Base-by-base conservation (phyloP, 75 land plant species). In the Larix kaempferi region DNA sequence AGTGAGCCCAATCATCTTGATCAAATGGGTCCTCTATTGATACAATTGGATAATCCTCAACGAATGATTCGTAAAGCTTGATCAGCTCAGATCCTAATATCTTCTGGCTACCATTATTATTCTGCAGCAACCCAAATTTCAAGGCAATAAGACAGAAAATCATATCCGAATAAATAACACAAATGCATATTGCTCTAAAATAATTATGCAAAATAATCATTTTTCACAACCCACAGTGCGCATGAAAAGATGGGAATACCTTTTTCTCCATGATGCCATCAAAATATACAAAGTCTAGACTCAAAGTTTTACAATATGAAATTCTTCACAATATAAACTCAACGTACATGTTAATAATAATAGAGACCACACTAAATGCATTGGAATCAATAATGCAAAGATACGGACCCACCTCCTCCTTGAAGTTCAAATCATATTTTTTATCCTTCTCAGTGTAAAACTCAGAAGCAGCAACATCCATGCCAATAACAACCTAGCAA, bases 381-480 rank as follows among this genome's bases (percentile, higher is more conserved):
- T 37, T 69, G 44, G 72, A n/a, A 6, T 69, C 35, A 37, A 35
- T 2, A 54, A 35, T 35, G 25, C 52, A 57, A 57, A 52, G 21
- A 14, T 49, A 41, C 19, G 14, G 3, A 29, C 78, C 78, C 77
- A 87, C 99, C 84, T 97, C 99, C 80, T 91, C 99, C 78, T 97
- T 97, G 87, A 97, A 97, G 89, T 97, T 97, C 74, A 97, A 77
- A 71, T 97, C 99, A 81, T 97, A 97, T 14, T 84, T 85, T 73
- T 95, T 88, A 62, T 95, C 98, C 71, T 79, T 83, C 49, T 81
- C 78, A 66, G 80, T 76, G 76, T 95, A 97, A 62, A 97, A 97
- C 75, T 97, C 99, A 60, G 99, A 97, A 52, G 99, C 99, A 79
- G 99, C 99, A 78, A 95, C 98, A 86, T 97, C 99, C 99, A 97